These are phyloP conservation scores for Phascolomyces articulosus DNA, from an alignment of 371 early-diverging fungal genomes.

Conservation along the genomic window DNA sequence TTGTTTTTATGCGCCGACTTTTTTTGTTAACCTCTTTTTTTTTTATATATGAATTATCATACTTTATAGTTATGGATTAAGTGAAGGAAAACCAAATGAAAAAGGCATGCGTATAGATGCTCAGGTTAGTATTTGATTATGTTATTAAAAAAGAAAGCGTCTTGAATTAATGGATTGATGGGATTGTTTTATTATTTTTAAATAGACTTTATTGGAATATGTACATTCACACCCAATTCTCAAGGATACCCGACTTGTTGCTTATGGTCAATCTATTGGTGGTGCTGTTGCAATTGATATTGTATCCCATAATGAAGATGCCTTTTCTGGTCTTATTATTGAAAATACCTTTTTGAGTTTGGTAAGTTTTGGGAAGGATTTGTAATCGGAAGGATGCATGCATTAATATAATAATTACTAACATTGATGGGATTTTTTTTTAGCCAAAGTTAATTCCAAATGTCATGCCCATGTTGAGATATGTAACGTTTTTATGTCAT, in stretches of 20 bases:
- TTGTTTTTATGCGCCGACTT: conserved; percentile 4
- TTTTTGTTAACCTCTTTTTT: neutral
- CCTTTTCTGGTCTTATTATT: conserved; percentile 82
- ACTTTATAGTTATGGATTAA: conserved; percentile 78
- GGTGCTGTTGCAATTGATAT: conserved; percentile 96
- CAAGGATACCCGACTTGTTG: conserved; percentile 75
- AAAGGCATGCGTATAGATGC: conserved; percentile 88
- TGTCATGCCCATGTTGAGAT: conserved; percentile 78
- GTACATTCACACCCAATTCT: conserved; percentile 73
- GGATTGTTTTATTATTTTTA: neutral
- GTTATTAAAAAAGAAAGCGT: too few species aligned
- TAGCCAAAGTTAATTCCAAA: conserved; percentile 87
- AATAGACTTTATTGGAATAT: conserved; percentile 77
- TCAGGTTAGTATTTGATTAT: conserved; percentile 60
- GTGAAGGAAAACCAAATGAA: conserved; percentile 87
- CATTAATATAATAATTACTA: too few species aligned
- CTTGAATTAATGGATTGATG: too few species aligned
- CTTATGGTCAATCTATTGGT: conserved; percentile 96
- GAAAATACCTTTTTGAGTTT: conserved; percentile 96
- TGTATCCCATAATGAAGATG: conserved; percentile 74
- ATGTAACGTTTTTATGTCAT: conserved; percentile 81
- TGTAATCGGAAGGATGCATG: too few species aligned
- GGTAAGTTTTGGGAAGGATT: too few species aligned
- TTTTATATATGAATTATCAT: neutral
- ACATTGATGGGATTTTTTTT: too few species aligned